Percentiles rank a stretch among this genome's conserved stretches.
Conservation (phyloP, 768 basidiomycete species). For the Leucosporidium yakuticum region DNA sequence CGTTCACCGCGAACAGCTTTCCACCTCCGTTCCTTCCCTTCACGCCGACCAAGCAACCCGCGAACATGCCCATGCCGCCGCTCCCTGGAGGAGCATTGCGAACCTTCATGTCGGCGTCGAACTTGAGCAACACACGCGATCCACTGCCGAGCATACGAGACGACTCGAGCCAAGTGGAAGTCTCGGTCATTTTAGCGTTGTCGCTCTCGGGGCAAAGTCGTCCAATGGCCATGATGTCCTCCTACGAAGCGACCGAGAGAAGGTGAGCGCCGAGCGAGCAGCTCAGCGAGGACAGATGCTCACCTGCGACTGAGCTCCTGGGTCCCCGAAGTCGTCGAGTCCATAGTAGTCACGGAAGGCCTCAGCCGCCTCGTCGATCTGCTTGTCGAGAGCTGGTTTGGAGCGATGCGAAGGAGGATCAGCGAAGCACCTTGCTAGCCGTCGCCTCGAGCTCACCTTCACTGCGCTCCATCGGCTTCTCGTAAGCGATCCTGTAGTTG, state of each 20-base stretch:
- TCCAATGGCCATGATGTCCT: slow-evolving; percentile 64
- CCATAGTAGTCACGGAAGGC: slow-evolving; percentile 62
- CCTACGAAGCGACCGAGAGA: slow-evolving; percentile 59
- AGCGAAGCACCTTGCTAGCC: not conserved
- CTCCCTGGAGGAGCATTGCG: slow-evolving; percentile 60
- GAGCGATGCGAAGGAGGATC: not conserved
- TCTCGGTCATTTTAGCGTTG: slow-evolving; percentile 54
- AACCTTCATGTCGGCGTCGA: slow-evolving; percentile 61
- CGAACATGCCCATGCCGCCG: slow-evolving; percentile 69
- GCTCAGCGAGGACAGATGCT: not conserved
- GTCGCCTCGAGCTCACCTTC: slow-evolving; percentile 53
- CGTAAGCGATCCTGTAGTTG: slow-evolving; percentile 88
- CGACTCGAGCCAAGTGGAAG: slow-evolving; percentile 70
- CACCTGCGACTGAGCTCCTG: slow-evolving; percentile 42
- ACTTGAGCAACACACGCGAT: slow-evolving; percentile 60
- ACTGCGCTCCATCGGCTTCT: slow-evolving; percentile 75
- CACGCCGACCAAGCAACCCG: slow-evolving; percentile 77
- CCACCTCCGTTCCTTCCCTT: slow-evolving; percentile 88
- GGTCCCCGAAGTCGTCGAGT: slow-evolving; percentile 68
- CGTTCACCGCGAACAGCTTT: slow-evolving; percentile 73
- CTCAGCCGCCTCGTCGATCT: slow-evolving; percentile 80
- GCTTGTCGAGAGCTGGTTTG: slow-evolving; percentile 74
- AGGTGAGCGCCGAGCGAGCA: not conserved
- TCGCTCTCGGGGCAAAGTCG: slow-evolving; percentile 68
- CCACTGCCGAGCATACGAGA: slow-evolving; percentile 67